Evolutionary conservation across 148 eudicot species (phyloP).

Genomic region (Vaccinium vitisidaea): DNA sequence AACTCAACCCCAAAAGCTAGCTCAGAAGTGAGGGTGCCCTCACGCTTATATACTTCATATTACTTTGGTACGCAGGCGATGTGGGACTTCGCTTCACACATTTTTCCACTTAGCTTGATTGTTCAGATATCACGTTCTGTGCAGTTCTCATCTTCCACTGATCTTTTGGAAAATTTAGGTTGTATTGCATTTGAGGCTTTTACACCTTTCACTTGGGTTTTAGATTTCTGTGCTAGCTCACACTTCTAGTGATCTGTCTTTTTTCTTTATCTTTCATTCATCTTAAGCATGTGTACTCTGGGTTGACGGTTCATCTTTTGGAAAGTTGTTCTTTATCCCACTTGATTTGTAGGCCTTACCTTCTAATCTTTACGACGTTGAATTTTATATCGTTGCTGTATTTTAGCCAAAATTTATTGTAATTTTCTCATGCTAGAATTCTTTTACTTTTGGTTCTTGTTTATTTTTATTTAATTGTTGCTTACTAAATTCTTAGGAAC

Average conservation of each 20-base stretch:
- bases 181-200: not conserved
- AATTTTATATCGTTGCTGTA: not conserved
- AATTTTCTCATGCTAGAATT: not conserved
- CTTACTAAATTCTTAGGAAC: constrained; percentile 33
- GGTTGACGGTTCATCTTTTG: not conserved
- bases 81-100: too few relatives aligned
- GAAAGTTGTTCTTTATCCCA: not conserved
- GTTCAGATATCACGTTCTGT: not conserved
- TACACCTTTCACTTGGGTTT: not conserved
- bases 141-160: not conserved
- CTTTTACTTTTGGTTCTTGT: not conserved
- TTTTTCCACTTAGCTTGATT: not conserved
- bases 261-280: not conserved
- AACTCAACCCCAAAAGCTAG: too few relatives aligned
- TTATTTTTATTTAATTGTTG: not conserved
- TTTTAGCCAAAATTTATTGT: not conserved
- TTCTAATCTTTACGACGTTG: not conserved
- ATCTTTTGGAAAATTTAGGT: not conserved
- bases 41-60: too few relatives aligned
- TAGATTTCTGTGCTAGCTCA: not conserved
- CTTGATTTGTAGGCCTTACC: not conserved
- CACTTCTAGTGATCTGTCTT: not conserved
- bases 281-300: not conserved
- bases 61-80: too few relatives aligned
- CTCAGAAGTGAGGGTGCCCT: too few relatives aligned